A percentile compares a stretch with the other conserved stretches of the same genome.
phyloP scores from a whole-genome alignment of 1,139 yeast genomes.

The Eremothecium coryli region DNA sequence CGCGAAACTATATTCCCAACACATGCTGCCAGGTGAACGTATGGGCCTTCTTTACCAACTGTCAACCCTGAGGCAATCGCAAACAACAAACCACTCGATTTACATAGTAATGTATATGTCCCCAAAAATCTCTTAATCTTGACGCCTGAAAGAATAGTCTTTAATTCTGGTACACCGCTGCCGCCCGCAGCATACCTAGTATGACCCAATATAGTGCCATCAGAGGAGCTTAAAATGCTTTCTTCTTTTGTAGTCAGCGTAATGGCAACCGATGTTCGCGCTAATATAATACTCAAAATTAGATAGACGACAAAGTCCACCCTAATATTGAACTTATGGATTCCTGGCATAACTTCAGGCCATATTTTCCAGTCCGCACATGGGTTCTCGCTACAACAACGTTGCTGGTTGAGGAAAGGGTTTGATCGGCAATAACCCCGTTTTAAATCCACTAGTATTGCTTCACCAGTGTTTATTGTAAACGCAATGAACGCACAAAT shows the following conservation, averaged over 20 bases:
- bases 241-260: constrained; percentile 44
- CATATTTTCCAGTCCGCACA: constrained; percentile 44
- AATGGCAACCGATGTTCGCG: constrained; percentile 38
- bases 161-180: constrained; percentile 59
- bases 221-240: constrained; percentile 19
- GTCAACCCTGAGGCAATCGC: constrained; percentile 61
- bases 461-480: constrained; percentile 44
- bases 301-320: constrained; percentile 38
- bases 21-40: constrained; percentile 61
- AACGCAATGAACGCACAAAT: constrained; percentile 44
- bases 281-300: constrained; percentile 36
- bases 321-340: constrained; percentile 12
- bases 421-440: constrained; percentile 45
- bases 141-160: constrained; percentile 47
- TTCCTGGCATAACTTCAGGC: constrained; percentile 30
- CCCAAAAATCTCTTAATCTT: constrained; percentile 50
- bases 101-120: constrained; percentile 43
- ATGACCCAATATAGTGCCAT: constrained; percentile 16
- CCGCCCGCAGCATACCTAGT: constrained; percentile 49
- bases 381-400: constrained; percentile 34
- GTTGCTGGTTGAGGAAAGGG: constrained; percentile 40
- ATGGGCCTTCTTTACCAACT: constrained; percentile 66
- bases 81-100: constrained; percentile 43
- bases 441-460: constrained; percentile 44
- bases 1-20: constrained; percentile 54